Percentiles rank a stretch among this genome's conserved stretches.
phyloP scores from a whole-genome alignment of 1,139 yeast genomes.

The Sugiyamaella pinicola region DNA sequence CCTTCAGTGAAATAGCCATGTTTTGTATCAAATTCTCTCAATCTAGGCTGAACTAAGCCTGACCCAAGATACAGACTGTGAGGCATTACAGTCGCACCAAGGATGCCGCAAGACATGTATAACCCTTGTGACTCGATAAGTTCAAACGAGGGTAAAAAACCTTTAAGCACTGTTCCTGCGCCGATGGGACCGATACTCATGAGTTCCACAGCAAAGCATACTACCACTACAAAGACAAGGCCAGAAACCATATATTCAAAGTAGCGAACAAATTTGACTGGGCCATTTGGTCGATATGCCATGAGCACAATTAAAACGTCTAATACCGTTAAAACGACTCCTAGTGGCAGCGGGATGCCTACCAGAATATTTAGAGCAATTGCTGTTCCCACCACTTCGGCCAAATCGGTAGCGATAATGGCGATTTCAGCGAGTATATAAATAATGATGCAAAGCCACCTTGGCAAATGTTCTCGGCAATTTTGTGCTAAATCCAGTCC shows the following conservation, averaged over 20 bases:
- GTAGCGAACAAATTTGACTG: slow-evolving; percentile 71
- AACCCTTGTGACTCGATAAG: slow-evolving; percentile 80
- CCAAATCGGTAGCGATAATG: slow-evolving; percentile 88
- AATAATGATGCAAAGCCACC: slow-evolving; percentile 59
- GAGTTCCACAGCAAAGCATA: slow-evolving; percentile 82
- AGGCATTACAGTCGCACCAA: slow-evolving; percentile 99
- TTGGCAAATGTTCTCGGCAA: slow-evolving; percentile 74
- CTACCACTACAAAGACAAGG: slow-evolving; percentile 78
- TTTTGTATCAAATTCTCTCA: slow-evolving; percentile 75
- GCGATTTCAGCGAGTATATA: slow-evolving; percentile 83
- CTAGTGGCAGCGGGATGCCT: slow-evolving; percentile 71
- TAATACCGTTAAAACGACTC: slow-evolving; percentile 78
- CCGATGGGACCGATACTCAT: slow-evolving; percentile 56
- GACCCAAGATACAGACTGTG: slow-evolving; percentile 91
- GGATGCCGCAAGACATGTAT: slow-evolving; percentile 82
- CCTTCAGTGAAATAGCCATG: slow-evolving; percentile 51
- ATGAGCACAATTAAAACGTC: slow-evolving; percentile 83
- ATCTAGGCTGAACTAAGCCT: slow-evolving; percentile 87
- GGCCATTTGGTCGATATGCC: slow-evolving; percentile 89
- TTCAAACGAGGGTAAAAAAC: slow-evolving; percentile 76
- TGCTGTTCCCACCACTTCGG: slow-evolving; percentile 94
- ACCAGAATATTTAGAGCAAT: slow-evolving; percentile 83
- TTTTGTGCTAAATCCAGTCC: slow-evolving; percentile 88
- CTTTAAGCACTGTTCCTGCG: slow-evolving; percentile 59
- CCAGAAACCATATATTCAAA: slow-evolving; percentile 81